Base-by-base conservation (phyloP, 805 yeast species). In the Saturnispora zaruensis region DNA sequence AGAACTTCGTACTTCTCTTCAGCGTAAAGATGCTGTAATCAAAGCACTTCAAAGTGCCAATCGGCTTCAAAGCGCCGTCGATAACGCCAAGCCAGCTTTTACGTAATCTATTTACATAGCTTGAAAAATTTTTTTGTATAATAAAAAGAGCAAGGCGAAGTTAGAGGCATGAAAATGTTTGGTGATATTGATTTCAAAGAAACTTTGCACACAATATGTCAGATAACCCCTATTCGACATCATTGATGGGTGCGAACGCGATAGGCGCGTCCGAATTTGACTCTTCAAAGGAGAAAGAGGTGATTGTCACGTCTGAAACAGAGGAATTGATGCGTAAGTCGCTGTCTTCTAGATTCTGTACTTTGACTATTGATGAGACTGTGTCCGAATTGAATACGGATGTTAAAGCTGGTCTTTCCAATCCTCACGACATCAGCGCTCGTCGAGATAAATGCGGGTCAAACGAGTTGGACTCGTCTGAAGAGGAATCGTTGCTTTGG, bases 21-120 rank as follows among this genome's bases (percentile, higher is more conserved):
- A 76, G 43, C 86, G 84, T 54, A 89, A 88, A 63, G 95, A 88
- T 57, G 80, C 81, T 43, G 82, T 89, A 55, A 85, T 89, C 51
- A 78, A 76, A 52, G 88, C 91, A 1, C 68, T 88, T 4, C 56
- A 54, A 34, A 37, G 51, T 6, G 50, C 41, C n/a, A 30, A 43
- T 23, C 38, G 43, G 5, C 41, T 46, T n/a, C 40, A 36, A 25
- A 32, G 24, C n/a, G 41, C 30, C 9, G 44, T 46, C 9, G 28
- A 23, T 23, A 38, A 38, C 7, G 42, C 26, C 23, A 14, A 21
- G 13, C 42, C 18, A 23, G 28, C 26, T 18, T 20, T 36, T 18
- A 36, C 40, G 40, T 36, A 36, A 36, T 36, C 14, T 3, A 18
- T 8, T 18, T 36, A 7, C 23, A 5, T 23, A 23, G 16, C n/a